Conservation (phyloP, 106 monocot species). For the Narthecium ossifragum region DNA sequence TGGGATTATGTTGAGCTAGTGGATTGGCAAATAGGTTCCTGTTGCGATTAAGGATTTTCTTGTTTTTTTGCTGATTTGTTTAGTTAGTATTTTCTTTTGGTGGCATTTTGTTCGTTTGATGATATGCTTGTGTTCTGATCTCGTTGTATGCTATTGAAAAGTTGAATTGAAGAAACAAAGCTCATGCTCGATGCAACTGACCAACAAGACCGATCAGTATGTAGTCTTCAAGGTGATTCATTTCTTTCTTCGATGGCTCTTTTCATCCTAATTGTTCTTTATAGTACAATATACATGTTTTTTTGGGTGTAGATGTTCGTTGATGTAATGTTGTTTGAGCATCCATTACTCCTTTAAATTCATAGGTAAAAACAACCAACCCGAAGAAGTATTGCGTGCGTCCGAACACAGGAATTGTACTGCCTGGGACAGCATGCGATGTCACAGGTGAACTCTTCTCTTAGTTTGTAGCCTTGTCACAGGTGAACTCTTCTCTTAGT, state of each 20-base stretch:
- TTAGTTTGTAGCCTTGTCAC: no score
- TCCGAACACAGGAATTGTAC: constrained; percentile 69
- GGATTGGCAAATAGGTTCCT: no score
- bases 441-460: constrained; percentile 54
- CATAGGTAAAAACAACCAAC: constrained; percentile 90
- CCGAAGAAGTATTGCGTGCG: constrained; percentile 92
- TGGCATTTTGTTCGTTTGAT: no score
- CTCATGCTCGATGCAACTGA: constrained; percentile 40
- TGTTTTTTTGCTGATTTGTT: no score
- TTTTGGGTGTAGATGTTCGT: neutral
- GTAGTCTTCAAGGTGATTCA: constrained; percentile 39
- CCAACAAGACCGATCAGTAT: constrained; percentile 48
- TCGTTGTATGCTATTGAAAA: constrained; percentile 6
- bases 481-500: constrained; percentile 6
- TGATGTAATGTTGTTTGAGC: neutral
- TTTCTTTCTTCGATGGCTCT: neutral
- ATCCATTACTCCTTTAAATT: neutral
- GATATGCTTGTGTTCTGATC: neutral
- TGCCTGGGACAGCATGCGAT: constrained; percentile 60
- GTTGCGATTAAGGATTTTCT: no score
- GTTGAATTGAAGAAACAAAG: constrained; percentile 46
- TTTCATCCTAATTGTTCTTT: neutral
- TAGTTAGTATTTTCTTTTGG: no score
- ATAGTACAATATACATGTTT: no score
- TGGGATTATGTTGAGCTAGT: no score